Conservation (phyloP, 2,329 filamentous ascomycete genomes). For the Pestalotiopsis fici region DNA sequence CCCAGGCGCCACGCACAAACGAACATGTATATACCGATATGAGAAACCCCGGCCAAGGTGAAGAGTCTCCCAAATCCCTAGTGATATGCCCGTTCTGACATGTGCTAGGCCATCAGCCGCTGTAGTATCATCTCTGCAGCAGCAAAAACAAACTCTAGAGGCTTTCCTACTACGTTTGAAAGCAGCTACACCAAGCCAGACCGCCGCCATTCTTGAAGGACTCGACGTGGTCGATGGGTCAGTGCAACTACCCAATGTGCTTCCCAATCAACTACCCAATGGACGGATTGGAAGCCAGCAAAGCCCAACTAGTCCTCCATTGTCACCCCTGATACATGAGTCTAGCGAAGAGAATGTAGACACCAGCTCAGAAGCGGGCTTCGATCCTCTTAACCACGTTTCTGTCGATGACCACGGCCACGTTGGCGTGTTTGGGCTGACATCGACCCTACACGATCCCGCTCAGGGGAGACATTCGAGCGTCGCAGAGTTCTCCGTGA, state of each 20-base stretch:
- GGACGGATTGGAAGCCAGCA: background rate
- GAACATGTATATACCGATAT: background rate
- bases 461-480: background rate
- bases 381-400: constrained; percentile 8
- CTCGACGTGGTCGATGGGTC: background rate
- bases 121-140: background rate
- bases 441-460: constrained; percentile 11
- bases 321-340: background rate
- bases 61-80: background rate
- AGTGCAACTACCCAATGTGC: background rate
- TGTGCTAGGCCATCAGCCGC: background rate
- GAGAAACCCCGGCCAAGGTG: constrained; percentile 1
- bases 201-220: background rate
- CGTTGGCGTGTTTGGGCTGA: constrained; percentile 12
- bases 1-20: background rate
- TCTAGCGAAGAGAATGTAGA: background rate
- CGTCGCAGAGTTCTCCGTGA: background rate
- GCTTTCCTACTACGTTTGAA: background rate
- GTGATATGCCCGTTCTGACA: background rate
- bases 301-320: background rate
- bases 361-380: constrained; percentile 5
- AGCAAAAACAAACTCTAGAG: background rate
- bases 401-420: constrained; percentile 13
- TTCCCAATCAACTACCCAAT: background rate
- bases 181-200: background rate